Percentiles rank a stretch among this genome's conserved stretches.
phyloP scores from a whole-genome alignment of 768 basidiomycete genomes.

The Fomitopsis pulvina region DNA sequence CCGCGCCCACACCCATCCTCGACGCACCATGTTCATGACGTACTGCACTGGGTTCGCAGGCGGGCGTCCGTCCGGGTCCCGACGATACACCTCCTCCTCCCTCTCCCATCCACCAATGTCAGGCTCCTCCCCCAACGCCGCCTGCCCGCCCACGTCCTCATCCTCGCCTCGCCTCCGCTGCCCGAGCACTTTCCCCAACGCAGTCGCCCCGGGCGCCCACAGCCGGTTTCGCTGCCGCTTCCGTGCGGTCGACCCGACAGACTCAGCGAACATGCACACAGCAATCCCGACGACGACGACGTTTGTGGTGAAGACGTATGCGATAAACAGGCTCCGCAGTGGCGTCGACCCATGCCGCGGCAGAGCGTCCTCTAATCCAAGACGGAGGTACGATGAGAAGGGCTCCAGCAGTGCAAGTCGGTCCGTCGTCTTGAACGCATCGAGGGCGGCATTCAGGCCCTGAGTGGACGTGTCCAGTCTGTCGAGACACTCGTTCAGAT shows the following conservation, averaged over 20 bases:
- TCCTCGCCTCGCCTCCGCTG: slow-evolving; percentile 13
- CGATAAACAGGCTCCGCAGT: slow-evolving; percentile 38
- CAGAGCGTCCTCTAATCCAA: slow-evolving; percentile 16
- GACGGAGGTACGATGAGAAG: slow-evolving; percentile 30
- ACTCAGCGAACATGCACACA: slow-evolving; percentile 30
- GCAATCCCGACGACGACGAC: slow-evolving; percentile 32
- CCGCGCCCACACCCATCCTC: slow-evolving; percentile 32
- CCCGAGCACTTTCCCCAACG: slow-evolving; percentile 23
- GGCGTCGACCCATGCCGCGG: slow-evolving; percentile 17
- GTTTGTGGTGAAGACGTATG: slow-evolving; percentile 44
- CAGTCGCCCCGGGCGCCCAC: slow-evolving; percentile 44
- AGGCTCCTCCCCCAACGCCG: slow-evolving; percentile 18
- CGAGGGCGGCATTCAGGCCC: slow-evolving; percentile 20
- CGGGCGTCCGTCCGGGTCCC: slow-evolving; percentile 42
- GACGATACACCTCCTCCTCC: slow-evolving; percentile 22
- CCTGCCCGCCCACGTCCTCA: slow-evolving; percentile 22
- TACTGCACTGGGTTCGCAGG: slow-evolving; percentile 38
- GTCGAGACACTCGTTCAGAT: slow-evolving; percentile 10
- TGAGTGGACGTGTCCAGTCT: slow-evolving; percentile 23
- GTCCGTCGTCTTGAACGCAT: slow-evolving; percentile 25
- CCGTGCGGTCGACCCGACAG: slow-evolving; percentile 29
- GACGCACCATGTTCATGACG: slow-evolving; percentile 29
- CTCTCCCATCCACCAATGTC: slow-evolving; percentile 21
- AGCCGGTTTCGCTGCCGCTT: slow-evolving; percentile 34
- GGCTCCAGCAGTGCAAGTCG: slow-evolving; percentile 37